Conservation (phyloP, 306 rosid species). For the Carpinus viminea region DNA sequence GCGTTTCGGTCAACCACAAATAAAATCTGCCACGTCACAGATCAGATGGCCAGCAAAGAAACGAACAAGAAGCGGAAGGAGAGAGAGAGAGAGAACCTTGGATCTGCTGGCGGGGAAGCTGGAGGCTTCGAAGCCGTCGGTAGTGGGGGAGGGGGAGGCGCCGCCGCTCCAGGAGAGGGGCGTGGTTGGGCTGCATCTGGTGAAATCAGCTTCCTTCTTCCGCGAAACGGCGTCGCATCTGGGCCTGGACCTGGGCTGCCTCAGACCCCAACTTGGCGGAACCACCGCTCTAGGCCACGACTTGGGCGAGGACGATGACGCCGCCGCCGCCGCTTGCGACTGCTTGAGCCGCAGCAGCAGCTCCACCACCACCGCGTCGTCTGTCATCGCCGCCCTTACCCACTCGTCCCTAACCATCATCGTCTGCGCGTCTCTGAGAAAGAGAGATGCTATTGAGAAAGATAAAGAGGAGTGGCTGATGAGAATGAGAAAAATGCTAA, state of each 20-base stretch:
- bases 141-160: conserved; percentile 70
- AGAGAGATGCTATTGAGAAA: conserved; percentile 10
- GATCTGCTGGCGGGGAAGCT: conserved; percentile 59
- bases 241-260: conserved; percentile 61
- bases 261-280: conserved; percentile 58
- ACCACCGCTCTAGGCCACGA: conserved; percentile 30
- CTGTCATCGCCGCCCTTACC: conserved; percentile 66
- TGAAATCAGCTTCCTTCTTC: conserved; percentile 48
- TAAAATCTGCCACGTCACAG: conserved; percentile 18
- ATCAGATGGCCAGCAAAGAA: conserved; percentile 29
- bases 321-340: conserved; percentile 35
- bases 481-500: conserved; percentile 28
- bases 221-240: conserved; percentile 50
- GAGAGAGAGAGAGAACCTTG: conserved; percentile 51
- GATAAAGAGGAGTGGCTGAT: conserved; percentile 40
- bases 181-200: conserved; percentile 90
- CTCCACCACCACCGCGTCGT: conserved; percentile 66
- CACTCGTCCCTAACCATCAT: conserved; percentile 58
- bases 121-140: conserved; percentile 71
- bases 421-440: background rate
- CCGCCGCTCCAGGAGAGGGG: conserved; percentile 96
- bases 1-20: conserved; percentile 18
- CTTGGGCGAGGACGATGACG: conserved; percentile 14
- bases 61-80: background rate
- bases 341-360: conserved; percentile 69